Percentiles rank a stretch among this genome's conserved stretches.
phyloP scores from a whole-genome alignment of 1,284 basidiomycete genomes.

The Austroboletus niveus region DNA sequence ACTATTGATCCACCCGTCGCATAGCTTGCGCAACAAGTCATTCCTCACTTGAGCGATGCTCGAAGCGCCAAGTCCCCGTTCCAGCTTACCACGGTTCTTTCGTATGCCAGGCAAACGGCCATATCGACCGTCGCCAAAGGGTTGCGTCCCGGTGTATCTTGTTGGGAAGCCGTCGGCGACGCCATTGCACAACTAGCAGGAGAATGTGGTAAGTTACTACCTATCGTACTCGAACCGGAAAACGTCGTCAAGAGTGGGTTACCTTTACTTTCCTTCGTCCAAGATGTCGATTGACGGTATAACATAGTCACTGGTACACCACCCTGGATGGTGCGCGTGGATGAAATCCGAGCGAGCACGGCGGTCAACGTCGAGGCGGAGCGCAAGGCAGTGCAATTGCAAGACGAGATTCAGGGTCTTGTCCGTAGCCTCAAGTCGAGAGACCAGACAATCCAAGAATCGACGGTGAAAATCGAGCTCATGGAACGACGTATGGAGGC shows the following conservation, averaged over 20 bases:
- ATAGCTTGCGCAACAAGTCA: slow-evolving; percentile 84
- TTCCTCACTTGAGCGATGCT: slow-evolving; percentile 75
- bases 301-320: slow-evolving; percentile 67
- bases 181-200: slow-evolving; percentile 68
- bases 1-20: background rate
- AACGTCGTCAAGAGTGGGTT: slow-evolving; percentile 75
- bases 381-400: slow-evolving; percentile 78
- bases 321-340: slow-evolving; percentile 88
- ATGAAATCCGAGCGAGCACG: slow-evolving; percentile 81
- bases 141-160: slow-evolving; percentile 58
- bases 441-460: slow-evolving; percentile 90
- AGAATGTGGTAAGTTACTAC: slow-evolving; percentile 69
- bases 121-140: slow-evolving; percentile 69
- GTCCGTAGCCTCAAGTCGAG: slow-evolving; percentile 79
- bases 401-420: slow-evolving; percentile 87
- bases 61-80: slow-evolving; percentile 76
- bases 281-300: too few relatives aligned
- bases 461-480: slow-evolving; percentile 88
- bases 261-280: background rate
- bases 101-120: slow-evolving; percentile 72
- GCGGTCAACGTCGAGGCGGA: slow-evolving; percentile 92
- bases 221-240: slow-evolving; percentile 71
- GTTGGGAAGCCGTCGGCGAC: slow-evolving; percentile 77
- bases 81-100: slow-evolving; percentile 68
- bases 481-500: slow-evolving; percentile 92